Percentiles rank a stretch among this genome's conserved stretches.
phyloP scores from a whole-genome alignment of 805 yeast genomes.

The Candida schatavii region DNA sequence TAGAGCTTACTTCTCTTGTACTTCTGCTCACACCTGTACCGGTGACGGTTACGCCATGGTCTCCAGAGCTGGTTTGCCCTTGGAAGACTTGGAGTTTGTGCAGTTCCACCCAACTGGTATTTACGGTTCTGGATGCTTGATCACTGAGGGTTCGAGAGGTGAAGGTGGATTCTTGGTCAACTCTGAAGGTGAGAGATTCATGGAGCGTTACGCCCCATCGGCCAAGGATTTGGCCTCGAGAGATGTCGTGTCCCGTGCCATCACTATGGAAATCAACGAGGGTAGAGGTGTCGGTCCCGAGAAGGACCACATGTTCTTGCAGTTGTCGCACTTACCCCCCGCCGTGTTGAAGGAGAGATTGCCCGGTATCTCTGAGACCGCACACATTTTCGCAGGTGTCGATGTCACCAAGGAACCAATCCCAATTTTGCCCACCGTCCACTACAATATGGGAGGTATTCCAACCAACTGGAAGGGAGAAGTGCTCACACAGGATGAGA shows the following conservation, averaged over 20 bases:
- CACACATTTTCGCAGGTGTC: slow-evolving; percentile 97
- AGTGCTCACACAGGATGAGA: slow-evolving; percentile 75
- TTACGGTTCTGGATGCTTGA: slow-evolving; percentile 97
- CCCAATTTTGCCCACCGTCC: slow-evolving; percentile 97
- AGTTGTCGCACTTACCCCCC: slow-evolving; percentile 91
- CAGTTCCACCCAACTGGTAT: slow-evolving; percentile 99
- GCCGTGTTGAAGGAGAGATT: slow-evolving; percentile 89
- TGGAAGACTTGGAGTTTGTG: slow-evolving; percentile 95
- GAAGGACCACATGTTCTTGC: slow-evolving; percentile 93
- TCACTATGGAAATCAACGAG: slow-evolving; percentile 96
- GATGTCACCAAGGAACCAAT: slow-evolving; percentile 99
- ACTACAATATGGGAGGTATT: slow-evolving; percentile 99
- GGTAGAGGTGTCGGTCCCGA: slow-evolving; percentile 99
- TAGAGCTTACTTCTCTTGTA: slow-evolving; percentile 96
- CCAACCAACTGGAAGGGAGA: slow-evolving; percentile 98
- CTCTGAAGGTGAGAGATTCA: slow-evolving; percentile 98
- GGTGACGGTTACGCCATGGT: slow-evolving; percentile 99
- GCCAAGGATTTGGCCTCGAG: slow-evolving; percentile 98
- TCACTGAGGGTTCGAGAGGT: slow-evolving; percentile 99
- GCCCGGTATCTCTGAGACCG: slow-evolving; percentile 99
- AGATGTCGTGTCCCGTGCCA: slow-evolving; percentile 97
- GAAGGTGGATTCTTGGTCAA: slow-evolving; percentile 98
- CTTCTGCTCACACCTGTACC: slow-evolving; percentile 99
- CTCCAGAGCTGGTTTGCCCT: slow-evolving; percentile 95
- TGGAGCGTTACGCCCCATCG: slow-evolving; percentile 99